Conservation (phyloP, 2,329 filamentous ascomycete genomes). For the Aspergillus hortae region DNA sequence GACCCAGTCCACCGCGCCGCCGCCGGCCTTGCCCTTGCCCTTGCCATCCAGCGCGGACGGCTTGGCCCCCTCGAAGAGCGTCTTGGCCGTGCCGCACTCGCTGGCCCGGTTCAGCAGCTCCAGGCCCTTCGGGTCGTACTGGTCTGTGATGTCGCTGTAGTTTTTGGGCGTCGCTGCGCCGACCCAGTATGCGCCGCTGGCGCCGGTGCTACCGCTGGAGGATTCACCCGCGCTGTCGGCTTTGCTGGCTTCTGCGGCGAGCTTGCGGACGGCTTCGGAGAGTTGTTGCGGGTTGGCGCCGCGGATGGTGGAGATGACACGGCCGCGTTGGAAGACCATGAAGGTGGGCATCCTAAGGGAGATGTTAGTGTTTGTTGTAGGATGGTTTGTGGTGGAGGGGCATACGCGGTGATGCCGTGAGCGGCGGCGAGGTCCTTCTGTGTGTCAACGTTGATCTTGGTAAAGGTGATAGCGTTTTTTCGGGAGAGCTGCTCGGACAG, state of each 20-base stretch:
- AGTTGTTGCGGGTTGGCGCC: conserved; percentile 73
- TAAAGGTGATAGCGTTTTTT: conserved; percentile 72
- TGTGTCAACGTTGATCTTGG: conserved; percentile 78
- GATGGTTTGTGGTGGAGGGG: conserved; percentile 6
- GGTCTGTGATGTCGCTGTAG: conserved; percentile 77
- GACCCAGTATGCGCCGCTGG: conserved; percentile 57
- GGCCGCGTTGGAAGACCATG: conserved; percentile 74
- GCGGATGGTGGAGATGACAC: conserved; percentile 63
- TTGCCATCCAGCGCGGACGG: conserved; percentile 57
- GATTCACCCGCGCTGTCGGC: conserved; percentile 42
- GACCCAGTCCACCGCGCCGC: conserved; percentile 67
- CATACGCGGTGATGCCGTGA: conserved; percentile 68
- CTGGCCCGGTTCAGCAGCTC: conserved; percentile 86
- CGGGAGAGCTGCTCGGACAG: conserved; percentile 69
- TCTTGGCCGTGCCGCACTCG: conserved; percentile 67
- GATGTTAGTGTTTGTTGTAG: not conserved
- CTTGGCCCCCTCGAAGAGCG: conserved; percentile 67
- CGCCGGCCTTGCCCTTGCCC: conserved; percentile 49
- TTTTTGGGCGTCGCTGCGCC: conserved; percentile 72
- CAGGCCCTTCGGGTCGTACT: conserved; percentile 73
- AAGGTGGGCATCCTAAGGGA: conserved; percentile 75
- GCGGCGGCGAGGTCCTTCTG: conserved; percentile 69
- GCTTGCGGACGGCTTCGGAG: conserved; percentile 65
- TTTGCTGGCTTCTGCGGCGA: conserved; percentile 60
- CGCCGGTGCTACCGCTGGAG: conserved; percentile 40